Conservation (phyloP, 1,284 basidiomycete genomes). For the Meira miltonrushii region DNA sequence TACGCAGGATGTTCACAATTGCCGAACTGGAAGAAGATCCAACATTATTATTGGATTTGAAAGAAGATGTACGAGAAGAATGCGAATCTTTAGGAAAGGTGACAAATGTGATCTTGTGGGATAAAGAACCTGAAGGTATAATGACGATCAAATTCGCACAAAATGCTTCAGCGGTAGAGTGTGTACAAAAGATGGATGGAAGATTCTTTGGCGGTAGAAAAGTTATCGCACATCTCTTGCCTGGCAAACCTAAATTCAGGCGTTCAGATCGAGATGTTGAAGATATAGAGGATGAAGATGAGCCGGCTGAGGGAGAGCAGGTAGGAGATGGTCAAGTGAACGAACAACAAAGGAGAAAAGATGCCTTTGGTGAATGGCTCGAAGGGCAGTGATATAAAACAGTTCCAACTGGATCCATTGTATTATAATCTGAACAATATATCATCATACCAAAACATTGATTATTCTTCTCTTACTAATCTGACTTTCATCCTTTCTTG, state of each 20-base stretch:
- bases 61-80: constrained; percentile 93
- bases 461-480: neutral
- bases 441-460: neutral
- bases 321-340: neutral
- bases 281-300: constrained; percentile 21
- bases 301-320: constrained; percentile 1
- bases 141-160: constrained; percentile 96
- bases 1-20: constrained; percentile 78
- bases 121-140: constrained; percentile 88
- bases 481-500: too few species aligned
- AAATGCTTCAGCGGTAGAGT: constrained; percentile 77
- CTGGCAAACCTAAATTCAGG: constrained; percentile 74
- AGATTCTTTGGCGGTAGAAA: constrained; percentile 81
- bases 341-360: constrained; percentile 9
- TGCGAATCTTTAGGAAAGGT: constrained; percentile 86
- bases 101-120: constrained; percentile 92
- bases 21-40: constrained; percentile 82
- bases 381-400: constrained; percentile 14
- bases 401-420: neutral
- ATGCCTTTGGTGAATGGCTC: constrained; percentile 35
- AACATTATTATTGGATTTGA: constrained; percentile 80
- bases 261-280: constrained; percentile 60
- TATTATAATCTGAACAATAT: neutral
- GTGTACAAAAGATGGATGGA: constrained; percentile 92
- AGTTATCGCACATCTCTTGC: constrained; percentile 73